These are phyloP conservation scores for Neofusicoccum ribis DNA, from an alignment of 2,329 filamentous ascomycete genomes.

Conservation along the genomic window DNA sequence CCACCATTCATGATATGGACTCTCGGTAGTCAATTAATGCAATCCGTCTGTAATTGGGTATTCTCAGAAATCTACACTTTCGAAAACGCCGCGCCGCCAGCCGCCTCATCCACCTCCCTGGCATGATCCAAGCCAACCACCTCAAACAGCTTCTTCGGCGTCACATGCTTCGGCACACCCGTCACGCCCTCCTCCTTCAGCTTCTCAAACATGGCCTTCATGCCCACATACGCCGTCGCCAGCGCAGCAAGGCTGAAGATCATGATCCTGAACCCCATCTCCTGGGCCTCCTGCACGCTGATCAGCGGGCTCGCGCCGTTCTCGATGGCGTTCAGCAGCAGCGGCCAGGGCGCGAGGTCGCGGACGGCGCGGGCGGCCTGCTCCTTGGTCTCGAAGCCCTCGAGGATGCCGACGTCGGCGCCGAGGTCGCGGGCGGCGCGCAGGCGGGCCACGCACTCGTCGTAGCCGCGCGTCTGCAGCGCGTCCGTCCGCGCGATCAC, in stretches of 20 bases:
- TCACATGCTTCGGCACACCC: conserved; percentile 46
- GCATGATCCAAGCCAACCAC: conserved; percentile 49
- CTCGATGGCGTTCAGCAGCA: conserved; percentile 60
- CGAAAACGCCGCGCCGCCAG: background rate
- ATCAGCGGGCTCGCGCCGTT: conserved; percentile 57
- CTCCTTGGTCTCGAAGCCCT: conserved; percentile 56
- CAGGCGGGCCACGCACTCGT: conserved; percentile 55
- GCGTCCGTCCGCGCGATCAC: conserved; percentile 67
- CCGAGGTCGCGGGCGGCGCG: conserved; percentile 54
- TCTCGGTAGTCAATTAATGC: too few species aligned
- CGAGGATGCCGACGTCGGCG: conserved; percentile 62
- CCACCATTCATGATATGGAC: too few species aligned
- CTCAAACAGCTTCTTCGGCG: conserved; percentile 52
- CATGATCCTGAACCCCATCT: conserved; percentile 59
- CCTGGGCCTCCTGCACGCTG: conserved; percentile 52
- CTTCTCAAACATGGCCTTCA: conserved; percentile 39
- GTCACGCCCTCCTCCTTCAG: conserved; percentile 43
- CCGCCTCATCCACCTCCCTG: background rate
- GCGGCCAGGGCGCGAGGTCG: conserved; percentile 51
- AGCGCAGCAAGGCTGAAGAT: conserved; percentile 57
- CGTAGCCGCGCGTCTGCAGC: conserved; percentile 57
- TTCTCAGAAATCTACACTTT: too few species aligned
- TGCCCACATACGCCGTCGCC: conserved; percentile 49
- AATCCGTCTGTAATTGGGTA: too few species aligned
- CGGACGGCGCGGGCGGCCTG: conserved; percentile 51